Percentiles rank a stretch among this genome's conserved stretches.
These are phyloP conservation scores for Acorus gramineus DNA, from an alignment of 106 monocot genomes.

Conservation along the genomic window DNA sequence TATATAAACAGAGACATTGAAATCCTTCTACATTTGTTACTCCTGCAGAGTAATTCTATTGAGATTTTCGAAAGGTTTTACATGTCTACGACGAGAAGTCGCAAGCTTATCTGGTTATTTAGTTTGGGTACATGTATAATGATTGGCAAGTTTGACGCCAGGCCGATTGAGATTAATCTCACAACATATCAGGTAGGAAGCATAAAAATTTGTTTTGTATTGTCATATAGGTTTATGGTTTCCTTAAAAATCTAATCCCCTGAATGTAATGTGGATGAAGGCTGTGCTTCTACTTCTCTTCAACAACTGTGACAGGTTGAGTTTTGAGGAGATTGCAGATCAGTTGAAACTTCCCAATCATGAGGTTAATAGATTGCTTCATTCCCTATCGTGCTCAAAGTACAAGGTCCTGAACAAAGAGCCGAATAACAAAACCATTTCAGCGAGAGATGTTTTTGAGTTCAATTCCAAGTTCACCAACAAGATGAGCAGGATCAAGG, in stretches of 20 bases:
- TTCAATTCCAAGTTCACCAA: slow-evolving; percentile 71
- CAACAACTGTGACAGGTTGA: slow-evolving; percentile 50
- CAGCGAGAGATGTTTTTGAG: slow-evolving; percentile 36
- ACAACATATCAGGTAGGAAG: slow-evolving; percentile 60
- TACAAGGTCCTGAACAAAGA: slow-evolving; percentile 69
- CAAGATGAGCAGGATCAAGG: slow-evolving; percentile 69
- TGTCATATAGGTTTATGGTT: neutral
- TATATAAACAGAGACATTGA: no score
- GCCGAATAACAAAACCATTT: slow-evolving; percentile 41
- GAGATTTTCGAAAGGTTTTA: slow-evolving; percentile 76
- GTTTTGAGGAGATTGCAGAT: slow-evolving; percentile 52
- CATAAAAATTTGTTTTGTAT: neutral
- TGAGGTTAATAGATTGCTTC: slow-evolving; percentile 60
- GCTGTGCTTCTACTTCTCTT: slow-evolving; percentile 47
- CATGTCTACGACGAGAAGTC: slow-evolving; percentile 78
- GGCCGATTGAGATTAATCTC: slow-evolving; percentile 70
- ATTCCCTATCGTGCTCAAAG: slow-evolving; percentile 60
- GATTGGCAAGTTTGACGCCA: slow-evolving; percentile 77
- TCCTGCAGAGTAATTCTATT: slow-evolving; percentile 41
- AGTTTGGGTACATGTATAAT: slow-evolving; percentile 78
- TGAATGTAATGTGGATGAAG: slow-evolving; percentile 5
- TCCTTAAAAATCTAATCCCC: neutral
- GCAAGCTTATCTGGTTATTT: slow-evolving; percentile 66
- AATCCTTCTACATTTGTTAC: no score
- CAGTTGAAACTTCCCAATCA: slow-evolving; percentile 61